Base-by-base conservation (phyloP, 2,329 filamentous ascomycete species). In the Alternaria alternata region DNA sequence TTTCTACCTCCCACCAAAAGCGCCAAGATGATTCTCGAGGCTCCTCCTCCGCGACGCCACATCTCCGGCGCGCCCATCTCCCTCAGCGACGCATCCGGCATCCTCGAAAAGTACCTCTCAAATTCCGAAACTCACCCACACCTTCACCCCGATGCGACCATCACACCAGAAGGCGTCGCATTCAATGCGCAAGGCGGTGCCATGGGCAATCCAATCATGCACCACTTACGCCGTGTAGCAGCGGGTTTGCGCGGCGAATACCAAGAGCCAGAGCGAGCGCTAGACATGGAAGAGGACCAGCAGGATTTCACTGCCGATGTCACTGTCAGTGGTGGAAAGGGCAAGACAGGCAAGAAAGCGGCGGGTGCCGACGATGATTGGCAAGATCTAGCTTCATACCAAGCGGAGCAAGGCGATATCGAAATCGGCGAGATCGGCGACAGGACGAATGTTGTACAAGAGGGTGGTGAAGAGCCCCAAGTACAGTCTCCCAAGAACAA, bases 151-250 rank as follows among this genome's bases (percentile, higher is more conserved):
- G 82, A 84, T 61, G 79, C 81, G 39, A 73, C 80, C 48, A 78
- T 84, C 42, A 79, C 75, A 16, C 71, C 78, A 9, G 75, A 74
- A 24, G 81, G 81, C 44, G 76, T 83, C 7, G 71, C 72, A 12
- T 82, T 81, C 68, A 75, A 77, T 22, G 75, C 81, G 16, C 72
- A 80, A 47, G 77, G 78, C 48, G 82, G 82, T 2, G 76, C 81
- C 0, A 70, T 67, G 18, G 82, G 83, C 43, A 81, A 82, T 7
- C 76, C 86, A n/a, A 78, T 81, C 14, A 77, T 87, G 53, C 83
- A 85, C 69, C 84, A 86, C 66, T 71, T 87, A 46, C 78, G 81
- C 38, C 80, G 85, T 48, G 81, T 87, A 8, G 83, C 84, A 63
- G 81, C 81, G 6, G 85, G 85, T 0, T 65, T 87, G 59, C 71